Percentiles rank a stretch among this genome's conserved stretches.
These are phyloP conservation scores for Astragalus glycyphyllos DNA, from an alignment of 306 rosid species.

Conservation along the genomic window DNA sequence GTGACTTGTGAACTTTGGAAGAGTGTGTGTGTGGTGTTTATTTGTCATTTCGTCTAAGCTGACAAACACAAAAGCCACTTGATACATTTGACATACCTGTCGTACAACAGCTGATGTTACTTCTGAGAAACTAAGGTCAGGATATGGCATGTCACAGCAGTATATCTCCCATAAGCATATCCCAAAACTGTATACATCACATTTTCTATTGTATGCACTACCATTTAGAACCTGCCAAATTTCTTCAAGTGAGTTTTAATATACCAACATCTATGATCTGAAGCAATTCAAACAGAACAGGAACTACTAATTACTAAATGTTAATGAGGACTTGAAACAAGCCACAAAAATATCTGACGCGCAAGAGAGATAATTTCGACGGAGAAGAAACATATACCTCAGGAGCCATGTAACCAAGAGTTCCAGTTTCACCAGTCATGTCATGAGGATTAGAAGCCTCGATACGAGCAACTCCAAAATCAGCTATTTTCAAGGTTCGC, in stretches of 20 bases:
- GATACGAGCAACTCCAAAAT: slow-evolving; percentile 98
- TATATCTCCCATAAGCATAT: slow-evolving; percentile 99
- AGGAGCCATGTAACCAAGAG: slow-evolving; percentile 96
- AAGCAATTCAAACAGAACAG: slow-evolving; percentile 37
- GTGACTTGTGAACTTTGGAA: too few species aligned
- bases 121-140: slow-evolving; percentile 96
- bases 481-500: slow-evolving; percentile 88
- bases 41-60: too few species aligned
- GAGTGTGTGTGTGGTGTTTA: too few species aligned
- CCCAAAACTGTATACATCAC: slow-evolving; percentile 94
- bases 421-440: slow-evolving; percentile 99
- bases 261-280: slow-evolving; percentile 15
- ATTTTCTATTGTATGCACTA: slow-evolving; percentile 89
- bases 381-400: slow-evolving; percentile 68
- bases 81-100: slow-evolving; percentile 61
- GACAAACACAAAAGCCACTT: neutral
- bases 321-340: slow-evolving; percentile 21
- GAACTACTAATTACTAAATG: slow-evolving; percentile 20
- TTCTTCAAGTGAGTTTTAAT: slow-evolving; percentile 45
- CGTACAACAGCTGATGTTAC: slow-evolving; percentile 95
- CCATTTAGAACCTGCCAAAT: slow-evolving; percentile 93
- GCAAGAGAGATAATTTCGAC: neutral
- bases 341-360: slow-evolving; percentile 19
- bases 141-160: slow-evolving; percentile 99
- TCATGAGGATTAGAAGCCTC: slow-evolving; percentile 99